Evolutionary conservation across 192 early-diverging fungal species (phyloP), one percentile per base, ranked within the genome.

Genomic region (Physocladia obscura): DNA sequence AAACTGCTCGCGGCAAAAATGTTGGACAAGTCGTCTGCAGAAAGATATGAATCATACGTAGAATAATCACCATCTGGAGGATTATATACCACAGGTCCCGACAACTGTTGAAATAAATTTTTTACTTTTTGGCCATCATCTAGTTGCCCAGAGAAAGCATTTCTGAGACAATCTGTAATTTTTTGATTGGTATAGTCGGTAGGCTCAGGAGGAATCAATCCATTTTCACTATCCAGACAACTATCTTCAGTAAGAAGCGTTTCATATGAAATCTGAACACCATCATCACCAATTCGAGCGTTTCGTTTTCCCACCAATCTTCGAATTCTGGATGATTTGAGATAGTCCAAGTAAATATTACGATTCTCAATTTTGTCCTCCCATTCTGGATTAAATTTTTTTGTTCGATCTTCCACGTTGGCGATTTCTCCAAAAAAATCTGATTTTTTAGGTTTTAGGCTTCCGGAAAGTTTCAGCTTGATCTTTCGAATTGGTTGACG

Each of bases 201-300:
- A 13, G 76, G 77, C 44, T 84, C 79, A 15, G 76, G 76, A 22
- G 77, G 60, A n/a, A 73, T 4, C 4, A 78, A 67, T 0, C 78
- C 79, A 35, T 74, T 78, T 29, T 80, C 64, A 26, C 56, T 37
- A 49, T 81, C 77, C 21, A 76, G 32, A 5, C 55, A 55, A 15
- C 17, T n/a, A 19, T 47, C 47, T 15, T 74, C 71, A 30, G 60
- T 73, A 22, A 62, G 27, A 4, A 74, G 37, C 1, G 58, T 71
- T 1, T 37, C 19, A 22, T 39, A 49, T 38, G 77, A 54, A 3
- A 76, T 50, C 22, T 63, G 34, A 27, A 81, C 79, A 8, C 75
- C 77, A 54, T 79, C 77, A 47, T 83, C 55, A 0, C 77, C 79
- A n/a, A 83, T 56, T 19, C 47, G 31, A 2, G 52, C 47, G 8